Conservation (phyloP, 805 yeast species). For the Candida tibetensis region DNA sequence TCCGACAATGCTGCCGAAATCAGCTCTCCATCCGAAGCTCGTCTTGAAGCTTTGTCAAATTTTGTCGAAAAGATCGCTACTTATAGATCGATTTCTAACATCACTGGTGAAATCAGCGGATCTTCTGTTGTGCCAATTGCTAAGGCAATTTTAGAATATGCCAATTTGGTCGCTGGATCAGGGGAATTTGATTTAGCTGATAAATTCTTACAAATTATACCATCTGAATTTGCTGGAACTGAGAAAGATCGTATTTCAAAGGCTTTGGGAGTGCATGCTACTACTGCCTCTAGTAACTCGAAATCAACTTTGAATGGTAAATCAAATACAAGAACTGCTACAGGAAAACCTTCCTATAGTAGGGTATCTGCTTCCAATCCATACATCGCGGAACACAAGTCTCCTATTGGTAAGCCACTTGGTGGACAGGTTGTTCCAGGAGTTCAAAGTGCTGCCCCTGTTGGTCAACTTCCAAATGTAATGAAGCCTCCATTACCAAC, state of each 20-base stretch:
- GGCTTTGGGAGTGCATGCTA: conserved; percentile 41
- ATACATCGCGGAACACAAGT: not conserved
- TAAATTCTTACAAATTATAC: conserved; percentile 65
- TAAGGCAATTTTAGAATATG: conserved; percentile 73
- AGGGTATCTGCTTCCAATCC: conserved; percentile 7
- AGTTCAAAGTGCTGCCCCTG: not conserved
- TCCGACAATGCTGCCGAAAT: conserved; percentile 41
- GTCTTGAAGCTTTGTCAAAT: conserved; percentile 73
- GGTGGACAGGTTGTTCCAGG: not conserved
- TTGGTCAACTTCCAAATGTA: not conserved
- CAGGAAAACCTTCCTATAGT: conserved; percentile 4
- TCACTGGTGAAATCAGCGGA: conserved; percentile 34
- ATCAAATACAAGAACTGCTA: conserved; percentile 1
- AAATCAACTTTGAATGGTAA: not conserved
- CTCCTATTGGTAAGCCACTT: not conserved
- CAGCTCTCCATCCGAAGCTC: conserved; percentile 74
- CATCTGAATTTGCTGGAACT: conserved; percentile 64
- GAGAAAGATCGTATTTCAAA: conserved; percentile 78
- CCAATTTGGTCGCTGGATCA: conserved; percentile 71
- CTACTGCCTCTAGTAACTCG: conserved; percentile 14
- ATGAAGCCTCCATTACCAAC: not conserved
- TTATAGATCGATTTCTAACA: conserved; percentile 53
- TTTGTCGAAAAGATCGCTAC: conserved; percentile 83
- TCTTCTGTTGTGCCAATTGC: conserved; percentile 50
- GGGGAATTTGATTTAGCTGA: conserved; percentile 84